Evolutionary conservation across 176 grass and related monocot species (phyloP).

Genomic region (Saccharum officinarum): DNA sequence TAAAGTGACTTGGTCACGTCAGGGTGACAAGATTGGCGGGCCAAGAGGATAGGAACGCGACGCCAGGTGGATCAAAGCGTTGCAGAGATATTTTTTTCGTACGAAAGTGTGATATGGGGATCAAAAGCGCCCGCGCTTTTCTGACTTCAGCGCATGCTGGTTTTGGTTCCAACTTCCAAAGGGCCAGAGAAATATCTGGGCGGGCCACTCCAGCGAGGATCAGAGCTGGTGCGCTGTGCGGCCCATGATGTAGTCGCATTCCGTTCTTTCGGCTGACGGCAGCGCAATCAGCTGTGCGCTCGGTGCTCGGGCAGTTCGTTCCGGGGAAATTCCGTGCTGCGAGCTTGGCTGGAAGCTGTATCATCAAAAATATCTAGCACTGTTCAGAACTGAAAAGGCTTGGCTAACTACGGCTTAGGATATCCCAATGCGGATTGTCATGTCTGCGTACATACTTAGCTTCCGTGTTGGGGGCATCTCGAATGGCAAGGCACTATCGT

Average conservation of each 20-base stretch:
- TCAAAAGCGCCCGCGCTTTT: slow-evolving; percentile 11
- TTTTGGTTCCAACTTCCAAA: background rate
- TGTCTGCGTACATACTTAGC: background rate
- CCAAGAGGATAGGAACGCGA: background rate
- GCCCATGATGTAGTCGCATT: slow-evolving; percentile 22
- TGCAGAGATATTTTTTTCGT: slow-evolving; percentile 9
- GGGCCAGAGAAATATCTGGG: slow-evolving; percentile 12
- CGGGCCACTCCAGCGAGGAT: background rate
- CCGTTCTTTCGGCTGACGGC: slow-evolving; percentile 4
- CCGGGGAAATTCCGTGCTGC: background rate
- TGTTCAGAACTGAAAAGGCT: background rate
- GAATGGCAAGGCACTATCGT: background rate
- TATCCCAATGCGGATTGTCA: background rate
- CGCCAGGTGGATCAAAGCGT: background rate
- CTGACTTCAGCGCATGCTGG: background rate
- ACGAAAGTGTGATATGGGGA: background rate
- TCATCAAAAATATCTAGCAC: slow-evolving; percentile 18
- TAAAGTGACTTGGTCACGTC: background rate
- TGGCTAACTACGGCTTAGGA: background rate
- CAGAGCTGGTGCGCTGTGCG: slow-evolving; percentile 10
- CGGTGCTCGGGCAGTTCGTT: background rate
- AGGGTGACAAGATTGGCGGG: background rate
- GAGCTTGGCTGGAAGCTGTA: background rate
- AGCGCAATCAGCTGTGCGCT: background rate
- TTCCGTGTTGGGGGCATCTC: background rate